Percentiles rank a stretch among this genome's conserved stretches.
phyloP scores from a whole-genome alignment of 257 asterid genomes.

The Eustoma russellianum region DNA sequence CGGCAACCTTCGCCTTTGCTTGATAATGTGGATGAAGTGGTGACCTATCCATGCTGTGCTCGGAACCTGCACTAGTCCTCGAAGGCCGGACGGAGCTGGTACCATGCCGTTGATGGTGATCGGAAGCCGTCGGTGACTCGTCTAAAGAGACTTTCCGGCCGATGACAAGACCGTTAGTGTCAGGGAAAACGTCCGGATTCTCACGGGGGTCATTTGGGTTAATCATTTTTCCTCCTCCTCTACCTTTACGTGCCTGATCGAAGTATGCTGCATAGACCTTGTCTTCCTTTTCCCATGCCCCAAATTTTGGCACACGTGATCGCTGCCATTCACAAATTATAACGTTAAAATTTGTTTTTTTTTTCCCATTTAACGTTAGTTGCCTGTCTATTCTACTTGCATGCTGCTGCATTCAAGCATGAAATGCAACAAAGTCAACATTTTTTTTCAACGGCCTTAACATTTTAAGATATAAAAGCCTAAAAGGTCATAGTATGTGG shows the following conservation, averaged over 20 bases:
- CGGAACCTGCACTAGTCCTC: conserved; percentile 49
- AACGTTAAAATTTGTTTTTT: too few species aligned
- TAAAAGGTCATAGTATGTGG: too few species aligned
- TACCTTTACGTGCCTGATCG: conserved; percentile 58
- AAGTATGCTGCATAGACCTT: conserved; percentile 59
- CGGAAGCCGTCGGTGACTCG: conserved; percentile 11
- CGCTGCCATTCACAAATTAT: conserved; percentile 22
- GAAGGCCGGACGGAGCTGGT: conserved; percentile 30
- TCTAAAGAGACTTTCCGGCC: conserved; percentile 25
- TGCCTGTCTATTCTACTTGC: too few species aligned
- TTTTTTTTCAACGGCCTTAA: too few species aligned
- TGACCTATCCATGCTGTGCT: conserved; percentile 53
- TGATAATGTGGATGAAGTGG: conserved; percentile 60
- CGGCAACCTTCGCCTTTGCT: conserved; percentile 34
- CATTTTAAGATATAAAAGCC: too few species aligned
- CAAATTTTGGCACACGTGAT: conserved; percentile 60
- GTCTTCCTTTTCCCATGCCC: conserved; percentile 67
- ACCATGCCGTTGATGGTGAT: conserved; percentile 33
- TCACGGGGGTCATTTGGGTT: conserved; percentile 78
- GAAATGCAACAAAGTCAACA: too few species aligned
- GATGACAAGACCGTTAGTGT: background rate
- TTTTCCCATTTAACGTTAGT: too few species aligned
- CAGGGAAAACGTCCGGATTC: conserved; percentile 48
- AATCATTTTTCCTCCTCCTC: conserved; percentile 51
- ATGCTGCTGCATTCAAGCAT: too few species aligned